phyloP scores from a whole-genome alignment of 768 basidiomycete species.

The Psilocybe tampanensis region DNA sequence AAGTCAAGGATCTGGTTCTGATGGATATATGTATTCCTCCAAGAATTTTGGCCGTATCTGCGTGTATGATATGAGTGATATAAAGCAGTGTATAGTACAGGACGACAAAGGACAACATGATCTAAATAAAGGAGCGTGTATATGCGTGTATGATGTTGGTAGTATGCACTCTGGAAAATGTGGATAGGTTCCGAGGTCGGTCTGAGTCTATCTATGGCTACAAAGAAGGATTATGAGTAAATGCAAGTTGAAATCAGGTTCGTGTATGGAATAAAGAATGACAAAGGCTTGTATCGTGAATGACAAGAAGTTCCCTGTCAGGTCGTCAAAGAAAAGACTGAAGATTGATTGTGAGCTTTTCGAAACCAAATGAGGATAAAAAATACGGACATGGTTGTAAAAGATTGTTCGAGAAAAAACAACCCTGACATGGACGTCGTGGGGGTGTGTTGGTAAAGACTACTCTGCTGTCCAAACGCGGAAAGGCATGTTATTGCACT shows the following conservation, averaged over 20 bases:
- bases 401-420: no score
- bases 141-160: background rate
- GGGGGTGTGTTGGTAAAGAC: no score
- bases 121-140: background rate
- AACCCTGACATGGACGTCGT: no score
- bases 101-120: background rate
- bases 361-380: no score
- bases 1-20: no score
- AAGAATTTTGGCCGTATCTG: no score
- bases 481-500: no score
- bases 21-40: no score
- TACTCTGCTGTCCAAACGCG: no score
- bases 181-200: background rate
- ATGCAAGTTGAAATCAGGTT: slow-evolving; percentile 14
- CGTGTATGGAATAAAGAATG: slow-evolving; percentile 32
- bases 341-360: no score
- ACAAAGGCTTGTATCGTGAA: slow-evolving; percentile 53
- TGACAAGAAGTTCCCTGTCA: slow-evolving; percentile 42
- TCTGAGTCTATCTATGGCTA: slow-evolving; percentile 33
- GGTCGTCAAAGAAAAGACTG: slow-evolving; percentile 24
- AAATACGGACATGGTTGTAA: background rate
- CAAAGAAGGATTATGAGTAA: slow-evolving; percentile 21
- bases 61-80: slow-evolving; percentile 26
- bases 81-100: slow-evolving; percentile 6
- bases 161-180: background rate